phyloP scores from a whole-genome alignment of 805 yeast species.

The Wickerhamomyces xylosicus region DNA sequence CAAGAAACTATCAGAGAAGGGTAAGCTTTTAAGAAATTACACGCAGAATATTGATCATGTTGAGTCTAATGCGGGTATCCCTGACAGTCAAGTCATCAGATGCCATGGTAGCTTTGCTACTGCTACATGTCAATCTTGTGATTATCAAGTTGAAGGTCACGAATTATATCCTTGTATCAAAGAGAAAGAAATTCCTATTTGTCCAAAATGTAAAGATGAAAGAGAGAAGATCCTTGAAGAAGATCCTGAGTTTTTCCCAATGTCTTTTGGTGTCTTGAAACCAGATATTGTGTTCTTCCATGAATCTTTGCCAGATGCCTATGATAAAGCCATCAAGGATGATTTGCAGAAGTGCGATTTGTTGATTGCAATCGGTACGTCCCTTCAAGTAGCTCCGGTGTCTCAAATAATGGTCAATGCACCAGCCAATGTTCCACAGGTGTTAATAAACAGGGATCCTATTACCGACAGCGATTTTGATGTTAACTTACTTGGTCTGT shows the following conservation, averaged over 20 bases:
- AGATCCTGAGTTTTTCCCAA: slow-evolving; percentile 20
- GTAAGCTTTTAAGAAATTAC: slow-evolving; percentile 71
- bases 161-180: slow-evolving; percentile 51
- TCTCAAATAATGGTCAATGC: slow-evolving; percentile 71
- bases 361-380: slow-evolving; percentile 83
- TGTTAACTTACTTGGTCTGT: slow-evolving; percentile 61
- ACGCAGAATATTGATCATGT: slow-evolving; percentile 88
- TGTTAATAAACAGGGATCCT: slow-evolving; percentile 69
- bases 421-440: slow-evolving; percentile 68
- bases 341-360: slow-evolving; percentile 69
- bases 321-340: slow-evolving; percentile 45
- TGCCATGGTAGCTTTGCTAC: slow-evolving; percentile 91
- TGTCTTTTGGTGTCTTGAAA: slow-evolving; percentile 72
- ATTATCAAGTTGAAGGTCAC: slow-evolving; percentile 54
- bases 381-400: slow-evolving; percentile 87
- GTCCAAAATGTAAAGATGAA: slow-evolving; percentile 52
- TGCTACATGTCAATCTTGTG: slow-evolving; percentile 77
- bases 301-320: slow-evolving; percentile 67
- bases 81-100: slow-evolving; percentile 59
- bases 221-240: slow-evolving; percentile 24
- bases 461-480: slow-evolving; percentile 74
- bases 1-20: slow-evolving; percentile 59
- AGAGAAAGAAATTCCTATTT: slow-evolving; percentile 51
- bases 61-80: slow-evolving; percentile 72
- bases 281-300: slow-evolving; percentile 93